Evolutionary conservation across 2,329 filamentous ascomycete species (phyloP), one percentile per base, ranked within the genome.

Genomic region (Monilinia polystroma): DNA sequence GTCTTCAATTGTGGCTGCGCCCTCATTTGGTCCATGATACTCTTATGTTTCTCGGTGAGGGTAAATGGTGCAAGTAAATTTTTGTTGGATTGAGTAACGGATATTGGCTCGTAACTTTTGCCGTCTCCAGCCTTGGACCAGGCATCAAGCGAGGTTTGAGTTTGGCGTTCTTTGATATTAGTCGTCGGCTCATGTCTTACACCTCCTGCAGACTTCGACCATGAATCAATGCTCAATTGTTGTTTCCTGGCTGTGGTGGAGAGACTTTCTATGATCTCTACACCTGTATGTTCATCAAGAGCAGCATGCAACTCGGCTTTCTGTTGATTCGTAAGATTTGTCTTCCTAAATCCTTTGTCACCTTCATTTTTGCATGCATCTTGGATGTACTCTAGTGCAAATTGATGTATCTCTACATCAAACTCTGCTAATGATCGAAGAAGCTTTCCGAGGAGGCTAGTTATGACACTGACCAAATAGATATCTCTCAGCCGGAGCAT

Each of bases 401-500:
- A 81, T 18, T 84, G 76, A 49, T 87, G 85, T 41, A 97, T 85
- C 64, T 88, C 87, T 72, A 97, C 87, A 64, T 86, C 84, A 60
- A 91, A 89, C 71, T 93, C 89, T 52, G 88, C 87, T n/a, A 99
- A 81, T 29, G 92, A 89, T 18, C 86, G 85, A 47, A 99, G 84
- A 67, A 99, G 88, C 76, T 96, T 96, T 72, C 88, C 87, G 43
- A 97, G 86, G 38, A 98, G 85, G 38, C 87, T 88, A 59, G 96
- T 92, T 18, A 94, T 89, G 51, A 92, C 92, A 68, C 85, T 87
- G 47, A 95, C 89, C 10, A 99, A 84, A 78, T 93, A 97, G 66
- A 87, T 84, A 76, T 99, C 95, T 70, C 94, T 90, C 5, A 99
- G 83, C 67, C 95, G 88, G 65, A 99, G 85, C 92, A 96, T 97